phyloP scores from a whole-genome alignment of 2,329 filamentous ascomycete genomes.

The Aspergillus sp. region DNA sequence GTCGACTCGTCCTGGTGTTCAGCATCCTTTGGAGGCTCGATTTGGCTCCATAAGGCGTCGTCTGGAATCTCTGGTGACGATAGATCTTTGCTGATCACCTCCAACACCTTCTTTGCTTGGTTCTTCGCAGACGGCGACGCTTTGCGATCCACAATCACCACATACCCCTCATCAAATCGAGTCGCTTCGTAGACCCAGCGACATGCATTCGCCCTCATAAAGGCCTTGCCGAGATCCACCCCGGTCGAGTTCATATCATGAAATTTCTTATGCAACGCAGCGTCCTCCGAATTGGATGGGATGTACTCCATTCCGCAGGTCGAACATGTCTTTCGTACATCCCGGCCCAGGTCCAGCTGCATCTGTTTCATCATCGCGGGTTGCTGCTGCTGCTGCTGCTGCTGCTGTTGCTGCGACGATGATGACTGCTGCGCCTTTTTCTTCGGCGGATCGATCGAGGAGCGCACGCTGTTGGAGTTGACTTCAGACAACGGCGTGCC shows the following conservation, averaged over 20 bases:
- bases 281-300: constrained; percentile 53
- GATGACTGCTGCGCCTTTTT: constrained; percentile 20
- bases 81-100: constrained; percentile 56
- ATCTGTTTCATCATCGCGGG: constrained; percentile 45
- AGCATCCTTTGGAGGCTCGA: constrained; percentile 32
- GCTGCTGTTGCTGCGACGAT: constrained; percentile 12
- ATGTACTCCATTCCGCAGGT: constrained; percentile 60
- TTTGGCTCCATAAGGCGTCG: constrained; percentile 48
- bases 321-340: constrained; percentile 49
- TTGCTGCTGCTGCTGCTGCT: constrained; percentile 19
- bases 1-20: constrained; percentile 21
- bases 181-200: constrained; percentile 46
- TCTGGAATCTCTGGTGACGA: constrained; percentile 53
- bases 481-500: constrained; percentile 38
- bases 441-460: constrained; percentile 32
- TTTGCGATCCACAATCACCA: constrained; percentile 51
- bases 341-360: constrained; percentile 52
- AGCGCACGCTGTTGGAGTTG: constrained; percentile 36
- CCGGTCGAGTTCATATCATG: constrained; percentile 55
- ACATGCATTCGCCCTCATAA: constrained; percentile 45
- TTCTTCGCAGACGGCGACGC: constrained; percentile 45
- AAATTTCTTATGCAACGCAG: constrained; percentile 55
- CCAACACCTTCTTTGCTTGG: constrained; percentile 49
- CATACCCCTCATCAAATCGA: constrained; percentile 43
- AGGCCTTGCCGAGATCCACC: constrained; percentile 52